Evolutionary conservation across 768 basidiomycete genomes (phyloP).

Genomic region (Boletellus ananas): DNA sequence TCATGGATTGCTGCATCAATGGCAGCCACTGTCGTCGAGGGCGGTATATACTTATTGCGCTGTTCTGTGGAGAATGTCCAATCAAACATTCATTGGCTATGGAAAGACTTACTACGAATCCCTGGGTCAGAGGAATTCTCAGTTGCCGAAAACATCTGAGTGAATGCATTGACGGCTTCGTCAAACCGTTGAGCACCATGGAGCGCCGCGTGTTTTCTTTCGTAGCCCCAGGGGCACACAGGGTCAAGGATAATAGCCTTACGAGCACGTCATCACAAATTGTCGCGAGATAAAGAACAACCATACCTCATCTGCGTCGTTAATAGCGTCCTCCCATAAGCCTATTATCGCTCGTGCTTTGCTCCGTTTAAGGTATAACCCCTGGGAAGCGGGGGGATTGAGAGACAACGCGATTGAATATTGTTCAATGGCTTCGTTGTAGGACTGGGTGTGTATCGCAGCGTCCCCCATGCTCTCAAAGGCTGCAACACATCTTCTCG

Average conservation of each 20-base stretch:
- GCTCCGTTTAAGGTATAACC: conserved; percentile 14
- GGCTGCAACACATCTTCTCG: not conserved
- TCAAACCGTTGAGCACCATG: conserved; percentile 4
- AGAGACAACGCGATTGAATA: conserved; percentile 15
- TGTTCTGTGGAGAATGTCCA: not conserved
- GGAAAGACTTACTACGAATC: conserved; percentile 1
- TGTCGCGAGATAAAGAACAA: not conserved
- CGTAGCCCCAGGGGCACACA: conserved; percentile 4
- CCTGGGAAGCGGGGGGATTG: not conserved
- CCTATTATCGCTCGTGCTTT: conserved; percentile 4
- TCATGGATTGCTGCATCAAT: conserved; percentile 3
- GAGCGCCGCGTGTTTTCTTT: conserved; percentile 7
- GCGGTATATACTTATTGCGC: conserved; percentile 1
- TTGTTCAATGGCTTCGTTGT: conserved; percentile 13
- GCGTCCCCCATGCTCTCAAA: conserved; percentile 13
- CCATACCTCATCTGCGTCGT: conserved; percentile 12
- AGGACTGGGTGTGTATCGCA: conserved; percentile 1
- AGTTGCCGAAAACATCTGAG: conserved; percentile 3
- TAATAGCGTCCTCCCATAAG: conserved; percentile 14
- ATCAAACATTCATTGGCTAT: too few relatives aligned
- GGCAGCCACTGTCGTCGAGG: not conserved
- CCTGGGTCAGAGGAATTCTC: conserved; percentile 1
- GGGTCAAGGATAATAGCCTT: conserved; percentile 7
- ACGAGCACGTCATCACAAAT: not conserved
- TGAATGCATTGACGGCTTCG: conserved; percentile 5